Evolutionary conservation across 1,139 yeast species (phyloP), one percentile per base, ranked within the genome.

Genomic region (Geotrichum klebahnii): DNA sequence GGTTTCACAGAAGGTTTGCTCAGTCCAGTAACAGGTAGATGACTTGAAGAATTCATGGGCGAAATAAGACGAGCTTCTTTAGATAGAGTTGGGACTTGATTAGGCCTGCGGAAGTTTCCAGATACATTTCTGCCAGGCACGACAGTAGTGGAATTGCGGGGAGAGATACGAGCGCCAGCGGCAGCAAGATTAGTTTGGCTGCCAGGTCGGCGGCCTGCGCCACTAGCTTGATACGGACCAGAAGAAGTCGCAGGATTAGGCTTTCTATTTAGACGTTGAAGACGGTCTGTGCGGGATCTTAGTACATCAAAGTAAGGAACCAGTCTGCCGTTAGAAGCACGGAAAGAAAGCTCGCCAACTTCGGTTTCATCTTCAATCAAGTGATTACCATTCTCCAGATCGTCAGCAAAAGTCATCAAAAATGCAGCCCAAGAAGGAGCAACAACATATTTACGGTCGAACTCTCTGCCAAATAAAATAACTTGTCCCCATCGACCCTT

Each of bases 391-490:
- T 70, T 72, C 64, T 87, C 95, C 53, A 88, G 73, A 64, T 89
- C 96, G 59, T 86, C 86, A 24, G 94, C 96, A 67, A 86, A 85
- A 31, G 77, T 74, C 50, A 88, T 72, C 48, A 88, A 68, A 65
- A 89, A 89, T 58, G 84, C 89, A 32, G 95, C 96, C 84, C 94
- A 89, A 53, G 81, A 83, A 46, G 82, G 80, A 16, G 96, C 89
- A 24, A 88, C 70, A 43, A 78, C 85, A 65, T 77, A 86, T 65
- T 88, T 88, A 39, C 84, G 78, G 67, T 88, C 97, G 62, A 84
- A 87, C 53, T 90, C 97, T 60, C 95, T 78, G 36, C 97, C 97
- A 67, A 87, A 89, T 48, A 87, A 64, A 52, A 90, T 86, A 23
- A 87, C 86, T 66, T 89, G 96, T 14, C 97, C 97, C 73, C 81